Conservation (phyloP, 208 protist genomes). For the Trypanosoma avium region DNA sequence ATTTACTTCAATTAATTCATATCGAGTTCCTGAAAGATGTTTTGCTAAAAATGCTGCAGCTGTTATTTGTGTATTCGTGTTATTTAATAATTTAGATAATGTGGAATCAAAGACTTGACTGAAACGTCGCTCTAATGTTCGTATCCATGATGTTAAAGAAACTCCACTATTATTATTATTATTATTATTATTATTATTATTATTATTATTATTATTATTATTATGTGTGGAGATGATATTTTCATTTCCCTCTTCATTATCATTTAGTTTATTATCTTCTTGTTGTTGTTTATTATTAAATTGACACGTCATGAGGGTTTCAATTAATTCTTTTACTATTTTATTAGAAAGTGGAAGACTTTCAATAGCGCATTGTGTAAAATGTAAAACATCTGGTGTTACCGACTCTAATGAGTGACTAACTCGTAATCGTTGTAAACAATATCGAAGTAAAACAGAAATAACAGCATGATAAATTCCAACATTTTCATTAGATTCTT, state of each 20-base stretch:
- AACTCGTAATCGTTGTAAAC: conserved; percentile 38
- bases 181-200: conserved; percentile 12
- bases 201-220: background rate
- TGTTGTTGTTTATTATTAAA: background rate
- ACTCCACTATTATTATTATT: background rate
- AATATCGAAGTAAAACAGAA: conserved; percentile 34
- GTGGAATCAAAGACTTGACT: conserved; percentile 63
- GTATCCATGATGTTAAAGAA: conserved; percentile 39
- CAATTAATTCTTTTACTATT: conserved; percentile 45
- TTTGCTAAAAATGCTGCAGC: conserved; percentile 57
- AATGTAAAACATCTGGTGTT: conserved; percentile 57
- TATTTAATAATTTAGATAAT: conserved; percentile 53
- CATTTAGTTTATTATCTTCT: conserved; percentile 10
- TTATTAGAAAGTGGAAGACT: conserved; percentile 57
- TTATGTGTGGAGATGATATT: too few species aligned
- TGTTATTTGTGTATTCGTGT: conserved; percentile 28
- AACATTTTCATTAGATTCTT: conserved; percentile 16
- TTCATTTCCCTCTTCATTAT: too few species aligned
- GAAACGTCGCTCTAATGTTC: conserved; percentile 69
- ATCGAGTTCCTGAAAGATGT: conserved; percentile 76
- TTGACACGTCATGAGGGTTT: conserved; percentile 36
- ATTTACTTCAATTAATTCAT: conserved; percentile 62
- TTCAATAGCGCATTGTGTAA: conserved; percentile 61
- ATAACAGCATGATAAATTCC: conserved; percentile 25
- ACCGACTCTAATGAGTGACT: conserved; percentile 51